Evolutionary conservation across 805 yeast species (phyloP), one percentile per base, ranked within the genome.

Genomic region (Candida incommunis): DNA sequence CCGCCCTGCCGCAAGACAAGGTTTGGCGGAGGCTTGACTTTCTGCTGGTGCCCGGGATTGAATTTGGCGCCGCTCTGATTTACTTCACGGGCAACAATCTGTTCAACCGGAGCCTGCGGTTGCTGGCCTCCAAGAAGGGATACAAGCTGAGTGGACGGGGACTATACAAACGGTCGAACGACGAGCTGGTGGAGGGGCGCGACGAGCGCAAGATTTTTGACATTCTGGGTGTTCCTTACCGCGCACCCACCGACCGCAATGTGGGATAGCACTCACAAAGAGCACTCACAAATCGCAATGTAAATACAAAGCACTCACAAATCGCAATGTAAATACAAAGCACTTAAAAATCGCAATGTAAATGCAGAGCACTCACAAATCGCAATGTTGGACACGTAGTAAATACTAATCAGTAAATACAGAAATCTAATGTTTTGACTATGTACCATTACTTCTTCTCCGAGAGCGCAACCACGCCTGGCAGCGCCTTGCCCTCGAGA

Each of bases 401-500:
- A 41, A 16, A 15, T 16, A 25, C 22, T 25, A 25, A 5, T 16
- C n/a, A 16, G 16, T 16, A 18, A 18, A 21, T 15, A 7, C 24
- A n/a, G n/a, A n/a, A n/a, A n/a, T n/a, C n/a, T n/a, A n/a, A n/a
- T n/a, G n/a, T n/a, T n/a, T 24, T 24, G 23, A 4, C 4, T 13
- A 15, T 11, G 5, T 18, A 20, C 27, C 16, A 37, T 20, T 15
- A 13, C 37, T 66, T 62, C 66, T 85, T 87, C 70, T 76, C 79
- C 55, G 95, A 79, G 60, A 88, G 80, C 70, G 88, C 94, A 62
- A 74, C 79, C 58, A 92, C 97, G 79, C 98, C 98, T 61, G 98
- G 98, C 61, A 92, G 78, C 59, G 75, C 92, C 80, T 92, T 92
- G 73, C 98, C 98, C 76, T 92, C 98, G 65, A 92, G 80, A 65